Percentiles rank a stretch among this genome's conserved stretches.
These are phyloP conservation scores for Globisporangium parvum DNA, from an alignment of 352 stramenopile species.

Conservation along the genomic window DNA sequence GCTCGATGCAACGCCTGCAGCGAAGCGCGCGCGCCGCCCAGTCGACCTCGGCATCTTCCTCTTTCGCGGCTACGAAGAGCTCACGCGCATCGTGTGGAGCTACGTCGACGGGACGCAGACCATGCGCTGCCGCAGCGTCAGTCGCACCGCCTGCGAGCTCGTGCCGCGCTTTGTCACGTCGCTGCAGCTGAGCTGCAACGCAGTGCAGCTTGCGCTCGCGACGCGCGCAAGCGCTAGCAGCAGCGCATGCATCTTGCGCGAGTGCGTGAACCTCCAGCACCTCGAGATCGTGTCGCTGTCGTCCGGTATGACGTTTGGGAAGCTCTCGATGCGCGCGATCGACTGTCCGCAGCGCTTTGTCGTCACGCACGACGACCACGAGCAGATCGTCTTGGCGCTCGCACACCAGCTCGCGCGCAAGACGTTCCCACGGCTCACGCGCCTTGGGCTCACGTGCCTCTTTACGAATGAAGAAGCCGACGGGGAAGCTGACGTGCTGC, in stretches of 20 bases:
- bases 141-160: constrained; percentile 31
- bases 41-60: constrained; percentile 38
- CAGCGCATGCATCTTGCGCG: constrained; percentile 37
- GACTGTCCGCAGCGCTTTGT: constrained; percentile 84
- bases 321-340: constrained; percentile 77
- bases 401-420: constrained; percentile 55
- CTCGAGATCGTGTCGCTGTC: constrained; percentile 79
- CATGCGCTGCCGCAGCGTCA: constrained; percentile 61
- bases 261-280: constrained; percentile 59
- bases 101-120: constrained; percentile 75
- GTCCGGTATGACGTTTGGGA: constrained; percentile 76
- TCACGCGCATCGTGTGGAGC: constrained; percentile 70
- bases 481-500: constrained; percentile 71
- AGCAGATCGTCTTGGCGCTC: constrained; percentile 77
- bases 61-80: constrained; percentile 58
- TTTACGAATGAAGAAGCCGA: constrained; percentile 87
- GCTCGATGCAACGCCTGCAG: constrained; percentile 17
- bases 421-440: constrained; percentile 46
- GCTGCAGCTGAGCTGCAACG: constrained; percentile 78
- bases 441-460: constrained; percentile 68
- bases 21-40: constrained; percentile 11
- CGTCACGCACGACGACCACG: constrained; percentile 83
- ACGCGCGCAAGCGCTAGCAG: constrained; percentile 15
- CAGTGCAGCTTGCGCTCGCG: constrained; percentile 49
- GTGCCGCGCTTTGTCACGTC: constrained; percentile 62